Base-by-base conservation (phyloP, 768 basidiomycete species). In the Pleurotus cornucopiae region DNA sequence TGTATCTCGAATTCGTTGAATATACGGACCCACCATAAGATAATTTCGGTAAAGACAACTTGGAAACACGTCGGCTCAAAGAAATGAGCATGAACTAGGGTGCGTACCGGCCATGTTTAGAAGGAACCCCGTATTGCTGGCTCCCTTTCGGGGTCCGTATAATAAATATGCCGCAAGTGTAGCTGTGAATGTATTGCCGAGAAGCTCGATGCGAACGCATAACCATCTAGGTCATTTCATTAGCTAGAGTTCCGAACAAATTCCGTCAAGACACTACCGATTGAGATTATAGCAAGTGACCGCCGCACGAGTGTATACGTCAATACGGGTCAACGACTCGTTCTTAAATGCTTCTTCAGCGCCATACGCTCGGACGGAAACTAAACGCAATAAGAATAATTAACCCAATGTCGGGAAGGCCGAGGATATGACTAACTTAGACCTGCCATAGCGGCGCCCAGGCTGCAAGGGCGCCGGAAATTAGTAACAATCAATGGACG, bases 291-390 rank as follows among this genome's bases (percentile, higher is more conserved):
- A 82, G 63, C 80, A 81, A 1, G 74, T 73, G 16, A 78, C 63
- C 5, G 76, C 69, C 5, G 77, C 65, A 44, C 76, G 71, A 11
- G 73, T 71, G 56, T 79, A 86, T 18, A 72, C 71, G 64, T 89
- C 80, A 44, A 87, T 82, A 6, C 81, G 75, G 39, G 71, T 67
- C 44, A 79, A 64, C 5, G 79, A 76, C 58, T 80, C 73, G 39
- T 57, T 54, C 59, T 65, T 76, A 70, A 77, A 85, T 2, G 67
- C 56, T 23, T 71, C 66, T 67, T 86, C 76, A 5, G 81, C 83
- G 3, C 81, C 81, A 63, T 84, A 90, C 0, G 88, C 88, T 20
- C 86, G 76, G 55, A 90, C 83, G 6, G 85, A 79, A 16, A 69
- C 79, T 80, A 48, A 26, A 30, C 13, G 23, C 43, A 14, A 13